phyloP scores from a whole-genome alignment of 2,329 filamentous ascomycete genomes.

The Metarhizium album region DNA sequence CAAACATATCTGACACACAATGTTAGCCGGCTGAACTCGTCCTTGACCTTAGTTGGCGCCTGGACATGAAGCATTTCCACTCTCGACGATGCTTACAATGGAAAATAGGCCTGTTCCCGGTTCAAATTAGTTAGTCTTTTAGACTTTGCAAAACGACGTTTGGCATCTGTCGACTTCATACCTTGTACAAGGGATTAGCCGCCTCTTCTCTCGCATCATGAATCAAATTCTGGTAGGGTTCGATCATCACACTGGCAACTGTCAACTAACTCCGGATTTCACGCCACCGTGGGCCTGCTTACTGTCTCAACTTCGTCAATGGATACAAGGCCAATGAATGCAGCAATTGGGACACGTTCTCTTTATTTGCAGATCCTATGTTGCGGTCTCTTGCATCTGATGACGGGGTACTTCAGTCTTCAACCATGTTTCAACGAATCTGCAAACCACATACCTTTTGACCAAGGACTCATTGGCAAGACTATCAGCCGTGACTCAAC shows the following conservation, averaged over 20 bases:
- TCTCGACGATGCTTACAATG: constrained; percentile 35
- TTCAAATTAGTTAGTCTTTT: neutral
- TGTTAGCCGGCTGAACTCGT: neutral
- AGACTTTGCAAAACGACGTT: neutral
- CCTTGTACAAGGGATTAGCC: constrained; percentile 43
- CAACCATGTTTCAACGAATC: neutral
- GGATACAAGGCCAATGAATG: constrained; percentile 46
- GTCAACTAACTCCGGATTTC: neutral
- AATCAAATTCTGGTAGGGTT: constrained; percentile 47
- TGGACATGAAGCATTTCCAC: neutral
- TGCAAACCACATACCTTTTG: constrained; percentile 37
- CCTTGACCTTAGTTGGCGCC: neutral
- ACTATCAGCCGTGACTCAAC: constrained; percentile 55
- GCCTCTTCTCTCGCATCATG: constrained; percentile 45
- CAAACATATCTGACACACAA: constrained; percentile 42
- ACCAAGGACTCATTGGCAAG: constrained; percentile 60
- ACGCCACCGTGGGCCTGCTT: constrained; percentile 12
- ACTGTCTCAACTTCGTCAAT: constrained; percentile 40
- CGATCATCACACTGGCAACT: constrained; percentile 38
- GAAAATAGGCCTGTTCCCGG: constrained; percentile 51
- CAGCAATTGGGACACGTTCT: constrained; percentile 43
- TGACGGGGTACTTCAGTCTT: neutral
- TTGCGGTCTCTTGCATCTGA: constrained; percentile 38
- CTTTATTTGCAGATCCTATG: constrained; percentile 43
- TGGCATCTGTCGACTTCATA: constrained; percentile 18